Evolutionary conservation across 495 filamentous ascomycete species (phyloP).

Genomic region (Lichenothelia convexa): DNA sequence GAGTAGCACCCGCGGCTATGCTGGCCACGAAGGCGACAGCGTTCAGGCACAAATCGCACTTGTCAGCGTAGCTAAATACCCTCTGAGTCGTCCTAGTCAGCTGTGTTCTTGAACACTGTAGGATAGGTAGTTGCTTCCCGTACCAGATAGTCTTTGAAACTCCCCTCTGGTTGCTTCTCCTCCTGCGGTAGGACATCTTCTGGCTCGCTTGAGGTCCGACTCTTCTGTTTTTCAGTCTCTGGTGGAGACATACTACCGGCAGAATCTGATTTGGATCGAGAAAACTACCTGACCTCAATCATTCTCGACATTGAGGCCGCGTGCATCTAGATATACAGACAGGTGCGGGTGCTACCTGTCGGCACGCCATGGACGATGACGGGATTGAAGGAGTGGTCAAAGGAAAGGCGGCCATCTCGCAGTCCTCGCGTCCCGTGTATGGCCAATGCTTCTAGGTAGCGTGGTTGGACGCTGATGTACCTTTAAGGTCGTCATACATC

Average conservation of each 20-base stretch:
- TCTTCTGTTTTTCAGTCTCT: not conserved
- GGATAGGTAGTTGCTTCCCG: not conserved
- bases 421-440: not conserved
- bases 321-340: not conserved
- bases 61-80: constrained; percentile 12
- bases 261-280: not conserved
- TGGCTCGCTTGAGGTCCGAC: not conserved
- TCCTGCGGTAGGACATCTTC: not conserved
- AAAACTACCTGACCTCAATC: not conserved
- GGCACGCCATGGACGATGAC: not conserved
- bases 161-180: not conserved
- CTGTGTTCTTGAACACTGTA: not conserved
- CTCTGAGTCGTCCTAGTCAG: constrained; percentile 5
- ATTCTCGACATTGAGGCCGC: not conserved
- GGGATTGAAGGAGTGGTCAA: not conserved
- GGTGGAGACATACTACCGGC: not conserved
- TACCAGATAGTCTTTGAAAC: not conserved
- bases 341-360: not conserved
- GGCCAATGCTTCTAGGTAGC: not conserved
- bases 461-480: not conserved
- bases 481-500: not conserved
- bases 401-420: not conserved
- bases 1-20: constrained; percentile 17
- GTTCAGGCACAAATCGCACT: constrained; percentile 8
- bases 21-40: constrained; percentile 9